A percentile compares a stretch with the other conserved stretches of the same genome.
These are phyloP conservation scores for Pharnaceum exiguum DNA, from an alignment of 148 eudicot genomes.

Conservation along the genomic window DNA sequence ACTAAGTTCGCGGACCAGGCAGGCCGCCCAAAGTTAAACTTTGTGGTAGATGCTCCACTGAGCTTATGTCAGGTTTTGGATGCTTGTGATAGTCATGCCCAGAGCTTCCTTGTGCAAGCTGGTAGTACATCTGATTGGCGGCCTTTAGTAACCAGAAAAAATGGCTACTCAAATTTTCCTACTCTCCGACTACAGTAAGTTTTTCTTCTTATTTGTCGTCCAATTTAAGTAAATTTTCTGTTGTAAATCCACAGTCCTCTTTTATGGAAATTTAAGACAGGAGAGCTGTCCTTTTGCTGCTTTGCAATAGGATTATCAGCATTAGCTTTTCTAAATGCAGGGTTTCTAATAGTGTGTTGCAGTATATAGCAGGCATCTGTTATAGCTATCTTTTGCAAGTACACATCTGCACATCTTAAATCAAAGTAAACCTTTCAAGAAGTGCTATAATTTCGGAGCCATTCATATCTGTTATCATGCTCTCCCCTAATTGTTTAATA, in stretches of 20 bases:
- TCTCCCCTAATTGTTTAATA: too few relatives aligned
- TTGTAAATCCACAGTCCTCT: neutral
- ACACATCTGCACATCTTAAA: too few relatives aligned
- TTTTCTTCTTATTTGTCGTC: constrained; percentile 16
- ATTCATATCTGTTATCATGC: too few relatives aligned
- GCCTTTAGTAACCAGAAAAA: constrained; percentile 57
- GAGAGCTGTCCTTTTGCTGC: neutral
- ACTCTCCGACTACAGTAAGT: constrained; percentile 84
- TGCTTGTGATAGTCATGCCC: constrained; percentile 56
- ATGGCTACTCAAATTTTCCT: constrained; percentile 61
- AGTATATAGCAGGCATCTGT: too few relatives aligned
- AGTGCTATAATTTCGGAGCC: too few relatives aligned
- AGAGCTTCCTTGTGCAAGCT: constrained; percentile 44
- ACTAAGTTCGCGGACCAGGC: constrained; percentile 59
- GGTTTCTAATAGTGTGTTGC: neutral
- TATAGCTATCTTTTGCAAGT: too few relatives aligned
- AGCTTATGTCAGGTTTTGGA: constrained; percentile 62
- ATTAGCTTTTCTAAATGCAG: neutral
- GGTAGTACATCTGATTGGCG: constrained; percentile 84
- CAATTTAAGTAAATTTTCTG: neutral
- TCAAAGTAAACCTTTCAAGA: too few relatives aligned
- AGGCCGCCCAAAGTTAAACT: constrained; percentile 74
- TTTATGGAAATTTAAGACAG: neutral
- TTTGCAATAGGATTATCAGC: neutral
- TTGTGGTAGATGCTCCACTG: constrained; percentile 78